Evolutionary conservation across 176 grass and related monocot species (phyloP).

Genomic region (Oryza nivara): DNA sequence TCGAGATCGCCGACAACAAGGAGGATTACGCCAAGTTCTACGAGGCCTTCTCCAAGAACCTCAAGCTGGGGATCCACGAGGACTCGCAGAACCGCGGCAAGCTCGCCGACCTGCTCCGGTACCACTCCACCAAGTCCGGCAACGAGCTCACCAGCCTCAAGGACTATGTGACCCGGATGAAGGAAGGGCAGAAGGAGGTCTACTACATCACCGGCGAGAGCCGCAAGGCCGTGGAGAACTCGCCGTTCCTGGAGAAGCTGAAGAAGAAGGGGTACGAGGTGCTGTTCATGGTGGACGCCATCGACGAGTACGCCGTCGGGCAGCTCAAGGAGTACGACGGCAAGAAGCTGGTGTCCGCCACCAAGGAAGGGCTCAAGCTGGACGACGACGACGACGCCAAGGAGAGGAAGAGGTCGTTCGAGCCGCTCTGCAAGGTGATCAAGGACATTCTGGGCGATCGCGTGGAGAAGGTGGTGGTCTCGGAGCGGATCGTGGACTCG

Average conservation of each 20-base stretch:
- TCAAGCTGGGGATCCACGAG: constrained; percentile 66
- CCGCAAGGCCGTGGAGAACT: constrained; percentile 68
- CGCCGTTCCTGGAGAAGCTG: constrained; percentile 59
- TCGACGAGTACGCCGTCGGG: constrained; percentile 63
- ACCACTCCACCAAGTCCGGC: constrained; percentile 57
- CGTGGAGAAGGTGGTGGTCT: constrained; percentile 80
- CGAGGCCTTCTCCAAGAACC: constrained; percentile 68
- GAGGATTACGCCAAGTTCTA: constrained; percentile 68
- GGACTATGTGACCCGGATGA: constrained; percentile 63
- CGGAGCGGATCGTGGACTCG: constrained; percentile 86
- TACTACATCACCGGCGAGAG: constrained; percentile 74
- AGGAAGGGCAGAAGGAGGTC: constrained; percentile 63
- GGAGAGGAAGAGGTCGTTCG: constrained; percentile 48
- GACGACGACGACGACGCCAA: constrained; percentile 41
- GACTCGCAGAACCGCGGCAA: constrained; percentile 61
- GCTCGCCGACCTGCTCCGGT: constrained; percentile 59
- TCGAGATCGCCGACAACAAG: constrained; percentile 62
- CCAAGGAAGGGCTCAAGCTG: constrained; percentile 59
- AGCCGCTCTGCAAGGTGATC: constrained; percentile 55
- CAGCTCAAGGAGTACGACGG: constrained; percentile 81
- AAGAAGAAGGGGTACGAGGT: constrained; percentile 74
- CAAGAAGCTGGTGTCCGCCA: constrained; percentile 59
- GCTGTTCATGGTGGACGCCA: constrained; percentile 77
- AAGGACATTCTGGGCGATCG: constrained; percentile 56
- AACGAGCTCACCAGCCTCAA: constrained; percentile 67